Evolutionary conservation across 768 basidiomycete species (phyloP).

Genomic region (Boletus eberwhitei): DNA sequence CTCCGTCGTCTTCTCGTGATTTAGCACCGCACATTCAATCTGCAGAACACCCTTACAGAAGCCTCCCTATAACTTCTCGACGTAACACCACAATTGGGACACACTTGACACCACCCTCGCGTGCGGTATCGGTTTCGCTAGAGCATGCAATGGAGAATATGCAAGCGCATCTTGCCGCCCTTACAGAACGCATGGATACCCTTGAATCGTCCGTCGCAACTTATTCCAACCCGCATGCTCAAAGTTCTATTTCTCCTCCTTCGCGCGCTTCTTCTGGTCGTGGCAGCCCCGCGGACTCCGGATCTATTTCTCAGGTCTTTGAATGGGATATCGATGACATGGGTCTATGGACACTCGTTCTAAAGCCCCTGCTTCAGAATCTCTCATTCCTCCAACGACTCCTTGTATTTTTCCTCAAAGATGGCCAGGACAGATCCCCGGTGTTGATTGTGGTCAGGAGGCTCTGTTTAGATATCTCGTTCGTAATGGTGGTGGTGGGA

Average conservation of each 20-base stretch:
- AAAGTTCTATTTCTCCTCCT: slow-evolving; percentile 41
- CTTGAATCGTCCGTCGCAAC: slow-evolving; percentile 45
- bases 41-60: slow-evolving; percentile 35
- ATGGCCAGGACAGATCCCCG: slow-evolving; percentile 57
- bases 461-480: slow-evolving; percentile 74
- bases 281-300: slow-evolving; percentile 40
- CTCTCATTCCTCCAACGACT: slow-evolving; percentile 48
- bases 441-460: slow-evolving; percentile 66
- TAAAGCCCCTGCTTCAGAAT: slow-evolving; percentile 59
- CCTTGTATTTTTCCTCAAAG: slow-evolving; percentile 54
- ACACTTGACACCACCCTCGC: slow-evolving; percentile 44
- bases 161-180: slow-evolving; percentile 77
- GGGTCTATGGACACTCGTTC: slow-evolving; percentile 77
- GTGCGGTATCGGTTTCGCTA: slow-evolving; percentile 34
- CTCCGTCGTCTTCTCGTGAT: slow-evolving; percentile 38
- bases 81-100: slow-evolving; percentile 32
- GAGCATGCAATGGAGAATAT: slow-evolving; percentile 78
- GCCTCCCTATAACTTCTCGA: slow-evolving; percentile 33
- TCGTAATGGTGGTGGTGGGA: slow-evolving; percentile 63
- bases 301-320: slow-evolving; percentile 21
- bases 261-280: slow-evolving; percentile 39
- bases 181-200: slow-evolving; percentile 78
- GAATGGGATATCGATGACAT: slow-evolving; percentile 77
- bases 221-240: slow-evolving; percentile 29
- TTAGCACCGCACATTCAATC: slow-evolving; percentile 37